Evolutionary conservation across 495 filamentous ascomycete species (phyloP), one percentile per base, ranked within the genome.

Genomic region (Penicillium soppii): DNA sequence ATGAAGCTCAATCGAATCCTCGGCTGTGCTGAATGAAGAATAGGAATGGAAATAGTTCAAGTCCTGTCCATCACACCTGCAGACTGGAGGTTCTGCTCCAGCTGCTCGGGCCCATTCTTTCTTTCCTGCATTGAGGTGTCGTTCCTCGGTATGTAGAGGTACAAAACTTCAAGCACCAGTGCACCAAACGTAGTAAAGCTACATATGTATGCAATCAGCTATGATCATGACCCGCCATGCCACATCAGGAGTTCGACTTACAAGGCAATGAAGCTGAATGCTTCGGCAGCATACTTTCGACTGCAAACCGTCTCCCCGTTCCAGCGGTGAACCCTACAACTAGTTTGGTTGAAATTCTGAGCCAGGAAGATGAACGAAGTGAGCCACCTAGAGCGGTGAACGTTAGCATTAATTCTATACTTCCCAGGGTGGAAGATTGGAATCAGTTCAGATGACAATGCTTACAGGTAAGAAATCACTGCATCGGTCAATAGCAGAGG

Each of bases 261-360:
- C 59, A 62, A 62, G n/a, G 56, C 59, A 42, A 59, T 62, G 30
- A 62, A 62, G 16, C 37, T 49, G 25, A 62, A 62, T 29, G 59
- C 50, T 35, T 62, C 59, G 0, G 53, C 53, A 8, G 59, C 27
- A 38, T 62, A 56, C 23, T 59, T 39, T 16, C 56, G 39, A 15
- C 48, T 56, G 20, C 59, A 62, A 9, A 53, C 49, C 1, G 23
- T n/a, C 27, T 57, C 32, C 13, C 53, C 44, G 26, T 62, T 56
- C 59, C 59, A 62, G 16, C 29, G 59, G 16, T 45, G 44, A 2
- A 51, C 6, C 1, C 32, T 43, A 43, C 59, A 62, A 17, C 30
- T 56, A 9, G 41, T 21, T 4, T 39, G 52, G 22, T 62, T 59
- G 50, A 59, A 62, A 17, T 62, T 35, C 17, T 36, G 44, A 4